These are phyloP conservation scores for Naganishia vaughanmartiniae DNA, from an alignment of 768 basidiomycete species.

Conservation along the genomic window DNA sequence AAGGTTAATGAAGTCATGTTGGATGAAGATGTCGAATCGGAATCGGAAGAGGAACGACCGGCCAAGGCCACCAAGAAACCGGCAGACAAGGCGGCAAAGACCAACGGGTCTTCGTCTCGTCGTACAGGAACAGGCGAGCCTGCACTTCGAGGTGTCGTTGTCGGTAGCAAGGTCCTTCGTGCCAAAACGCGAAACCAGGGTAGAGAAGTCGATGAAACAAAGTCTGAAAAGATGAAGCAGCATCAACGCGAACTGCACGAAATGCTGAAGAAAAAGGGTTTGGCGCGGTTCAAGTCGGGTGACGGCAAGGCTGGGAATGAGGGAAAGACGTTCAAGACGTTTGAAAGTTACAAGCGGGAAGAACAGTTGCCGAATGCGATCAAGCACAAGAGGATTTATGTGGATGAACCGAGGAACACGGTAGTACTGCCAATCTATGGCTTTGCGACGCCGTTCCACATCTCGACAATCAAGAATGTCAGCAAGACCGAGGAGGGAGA, in stretches of 20 bases:
- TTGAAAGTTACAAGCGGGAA: slow-evolving; percentile 95
- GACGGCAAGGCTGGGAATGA: slow-evolving; percentile 72
- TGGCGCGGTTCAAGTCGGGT: slow-evolving; percentile 77
- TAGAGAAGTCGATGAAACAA: slow-evolving; percentile 76
- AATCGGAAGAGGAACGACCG: slow-evolving; percentile 56
- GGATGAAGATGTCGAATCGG: slow-evolving; percentile 51
- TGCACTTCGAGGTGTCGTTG: slow-evolving; percentile 54
- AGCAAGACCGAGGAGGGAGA: slow-evolving; percentile 97
- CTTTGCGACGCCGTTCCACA: slow-evolving; percentile 94
- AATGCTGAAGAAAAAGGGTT: slow-evolving; percentile 71
- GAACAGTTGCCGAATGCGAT: slow-evolving; percentile 80
- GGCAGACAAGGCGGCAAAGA: slow-evolving; percentile 57
- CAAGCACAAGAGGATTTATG: slow-evolving; percentile 73
- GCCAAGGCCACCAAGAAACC: slow-evolving; percentile 55
- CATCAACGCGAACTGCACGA: slow-evolving; percentile 83
- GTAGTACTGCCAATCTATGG: slow-evolving; percentile 91
- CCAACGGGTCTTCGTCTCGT: slow-evolving; percentile 38
- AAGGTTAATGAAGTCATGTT: slow-evolving; percentile 74
- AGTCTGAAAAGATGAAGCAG: slow-evolving; percentile 72
- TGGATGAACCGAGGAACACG: slow-evolving; percentile 85
- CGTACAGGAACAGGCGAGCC: slow-evolving; percentile 40
- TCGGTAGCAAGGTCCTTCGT: slow-evolving; percentile 78
- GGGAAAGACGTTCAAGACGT: slow-evolving; percentile 90
- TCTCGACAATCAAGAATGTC: slow-evolving; percentile 95
- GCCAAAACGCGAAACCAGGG: slow-evolving; percentile 85